These are phyloP conservation scores for Pleodorina starrii DNA, from an alignment of 139 green algal genomes.

Conservation along the genomic window DNA sequence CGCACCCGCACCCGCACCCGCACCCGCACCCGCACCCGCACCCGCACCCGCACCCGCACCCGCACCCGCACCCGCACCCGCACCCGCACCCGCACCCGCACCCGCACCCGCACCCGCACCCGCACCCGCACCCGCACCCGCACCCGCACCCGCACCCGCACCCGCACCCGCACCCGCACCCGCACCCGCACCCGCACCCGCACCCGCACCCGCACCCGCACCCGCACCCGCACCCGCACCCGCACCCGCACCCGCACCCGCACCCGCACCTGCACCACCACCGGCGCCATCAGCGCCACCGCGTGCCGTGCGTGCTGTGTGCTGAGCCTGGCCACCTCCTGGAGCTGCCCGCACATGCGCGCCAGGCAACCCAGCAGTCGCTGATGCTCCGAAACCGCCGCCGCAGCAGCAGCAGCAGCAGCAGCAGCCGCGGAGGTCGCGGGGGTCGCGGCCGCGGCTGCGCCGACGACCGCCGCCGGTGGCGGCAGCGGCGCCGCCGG, in stretches of 20 bases:
- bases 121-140: no score
- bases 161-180: no score
- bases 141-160: no score
- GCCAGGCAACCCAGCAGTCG: background rate
- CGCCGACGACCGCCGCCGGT: background rate
- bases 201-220: no score
- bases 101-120: no score
- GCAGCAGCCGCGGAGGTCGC: background rate
- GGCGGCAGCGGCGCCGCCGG: background rate
- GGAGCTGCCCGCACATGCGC: constrained; percentile 6
- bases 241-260: background rate
- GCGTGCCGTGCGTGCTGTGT: constrained; percentile 29
- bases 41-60: no score
- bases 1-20: no score
- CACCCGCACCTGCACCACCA: background rate
- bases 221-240: no score
- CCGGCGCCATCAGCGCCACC: constrained; percentile 9
- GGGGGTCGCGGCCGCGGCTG: background rate
- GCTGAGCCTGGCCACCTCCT: background rate
- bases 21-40: no score
- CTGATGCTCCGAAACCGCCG: background rate
- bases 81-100: no score
- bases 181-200: no score
- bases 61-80: no score
- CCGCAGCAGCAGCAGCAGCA: background rate